Evolutionary conservation across 2,329 filamentous ascomycete genomes (phyloP).

Genomic region (Metarhizium robertsii): DNA sequence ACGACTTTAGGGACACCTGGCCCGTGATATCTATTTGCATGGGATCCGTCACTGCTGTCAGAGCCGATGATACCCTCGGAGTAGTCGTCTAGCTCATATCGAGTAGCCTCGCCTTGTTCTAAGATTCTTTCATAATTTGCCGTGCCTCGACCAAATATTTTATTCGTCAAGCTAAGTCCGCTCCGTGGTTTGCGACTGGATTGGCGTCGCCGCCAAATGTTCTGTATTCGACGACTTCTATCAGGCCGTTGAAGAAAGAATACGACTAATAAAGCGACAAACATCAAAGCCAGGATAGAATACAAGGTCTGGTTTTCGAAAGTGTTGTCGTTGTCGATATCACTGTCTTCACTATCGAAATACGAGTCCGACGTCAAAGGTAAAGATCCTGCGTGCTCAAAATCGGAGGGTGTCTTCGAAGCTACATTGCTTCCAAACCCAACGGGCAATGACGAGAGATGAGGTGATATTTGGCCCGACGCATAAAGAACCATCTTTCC

Average conservation of each 20-base stretch:
- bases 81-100: slow-evolving; percentile 69
- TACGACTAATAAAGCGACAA: slow-evolving; percentile 58
- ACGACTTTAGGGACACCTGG: slow-evolving; percentile 57
- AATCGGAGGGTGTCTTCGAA: slow-evolving; percentile 59
- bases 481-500: slow-evolving; percentile 96
- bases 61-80: slow-evolving; percentile 56
- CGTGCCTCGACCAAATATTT: slow-evolving; percentile 53
- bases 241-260: slow-evolving; percentile 77
- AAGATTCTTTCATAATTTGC: slow-evolving; percentile 72
- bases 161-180: slow-evolving; percentile 46
- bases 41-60: slow-evolving; percentile 48
- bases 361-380: slow-evolving; percentile 21
- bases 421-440: slow-evolving; percentile 85
- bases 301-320: background rate
- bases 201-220: slow-evolving; percentile 18
- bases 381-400: slow-evolving; percentile 67
- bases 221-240: slow-evolving; percentile 38
- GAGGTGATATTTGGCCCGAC: slow-evolving; percentile 71
- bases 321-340: background rate
- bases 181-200: slow-evolving; percentile 33
- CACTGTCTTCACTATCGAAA: slow-evolving; percentile 31
- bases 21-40: slow-evolving; percentile 53
- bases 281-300: slow-evolving; percentile 17
- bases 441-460: slow-evolving; percentile 54
- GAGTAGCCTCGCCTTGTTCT: slow-evolving; percentile 65